phyloP scores from a whole-genome alignment of 1,284 basidiomycete genomes.

The Rhodotorula sp. region DNA sequence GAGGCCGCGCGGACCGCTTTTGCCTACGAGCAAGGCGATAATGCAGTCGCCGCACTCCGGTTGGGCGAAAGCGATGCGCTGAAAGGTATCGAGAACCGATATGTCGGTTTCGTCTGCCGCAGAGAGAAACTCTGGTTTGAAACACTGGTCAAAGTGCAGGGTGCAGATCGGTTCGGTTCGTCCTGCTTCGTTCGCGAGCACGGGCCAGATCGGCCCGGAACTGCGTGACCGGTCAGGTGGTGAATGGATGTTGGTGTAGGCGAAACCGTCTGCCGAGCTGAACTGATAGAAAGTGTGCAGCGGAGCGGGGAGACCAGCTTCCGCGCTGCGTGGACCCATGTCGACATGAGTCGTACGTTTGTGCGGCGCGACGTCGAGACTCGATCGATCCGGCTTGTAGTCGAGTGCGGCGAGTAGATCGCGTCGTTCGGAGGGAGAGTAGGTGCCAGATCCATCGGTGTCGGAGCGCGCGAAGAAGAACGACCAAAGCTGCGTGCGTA shows the following conservation, averaged over 20 bases:
- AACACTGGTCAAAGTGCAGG: constrained; percentile 22
- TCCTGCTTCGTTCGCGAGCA: background rate
- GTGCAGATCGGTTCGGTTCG: constrained; percentile 12
- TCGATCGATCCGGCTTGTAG: background rate
- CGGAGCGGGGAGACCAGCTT: constrained; percentile 7
- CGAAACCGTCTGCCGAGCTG: constrained; percentile 30
- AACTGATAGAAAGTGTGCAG: constrained; percentile 11
- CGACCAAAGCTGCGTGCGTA: constrained; percentile 23
- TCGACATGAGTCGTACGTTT: background rate
- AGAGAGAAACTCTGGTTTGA: constrained; percentile 31
- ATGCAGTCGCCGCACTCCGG: constrained; percentile 50
- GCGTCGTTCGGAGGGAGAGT: constrained; percentile 20
- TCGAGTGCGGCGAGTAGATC: constrained; percentile 11
- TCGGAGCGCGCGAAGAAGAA: constrained; percentile 31
- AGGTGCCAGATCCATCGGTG: constrained; percentile 14
- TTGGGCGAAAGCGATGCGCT: constrained; percentile 46
- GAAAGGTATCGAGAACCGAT: constrained; percentile 44
- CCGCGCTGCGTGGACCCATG: background rate
- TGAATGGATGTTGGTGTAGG: constrained; percentile 6
- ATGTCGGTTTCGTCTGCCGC: background rate
- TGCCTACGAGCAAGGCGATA: constrained; percentile 46
- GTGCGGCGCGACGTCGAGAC: background rate
- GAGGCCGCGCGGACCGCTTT: constrained; percentile 48
- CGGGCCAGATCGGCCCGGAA: background rate
- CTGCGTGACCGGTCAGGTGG: background rate